Evolutionary conservation across 495 filamentous ascomycete species (phyloP).

Genomic region (Neurospora sp.): DNA sequence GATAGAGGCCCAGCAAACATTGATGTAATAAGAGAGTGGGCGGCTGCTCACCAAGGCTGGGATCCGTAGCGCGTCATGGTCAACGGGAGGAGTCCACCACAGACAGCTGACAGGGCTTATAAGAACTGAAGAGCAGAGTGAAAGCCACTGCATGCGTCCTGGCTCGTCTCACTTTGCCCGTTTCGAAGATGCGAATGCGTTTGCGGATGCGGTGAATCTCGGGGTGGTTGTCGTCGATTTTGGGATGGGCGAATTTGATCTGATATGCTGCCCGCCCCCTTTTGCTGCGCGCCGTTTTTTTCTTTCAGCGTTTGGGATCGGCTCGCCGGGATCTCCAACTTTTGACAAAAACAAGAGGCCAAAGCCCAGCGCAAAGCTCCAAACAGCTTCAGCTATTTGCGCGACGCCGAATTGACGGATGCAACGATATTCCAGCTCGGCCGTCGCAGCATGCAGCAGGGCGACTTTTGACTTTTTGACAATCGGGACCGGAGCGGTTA

Average conservation of each 20-base stretch:
- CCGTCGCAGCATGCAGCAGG: conserved; percentile 16
- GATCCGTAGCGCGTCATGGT: conserved; percentile 21
- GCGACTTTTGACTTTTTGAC: not conserved
- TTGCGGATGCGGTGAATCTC: not conserved
- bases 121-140: not conserved
- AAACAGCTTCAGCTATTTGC: conserved; percentile 9
- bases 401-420: conserved; percentile 20
- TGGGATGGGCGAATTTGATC: not conserved
- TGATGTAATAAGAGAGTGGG: not conserved
- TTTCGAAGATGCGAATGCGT: not conserved
- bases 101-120: not conserved
- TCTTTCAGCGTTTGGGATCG: not conserved
- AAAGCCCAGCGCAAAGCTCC: not conserved
- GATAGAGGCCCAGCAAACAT: not conserved
- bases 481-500: not conserved
- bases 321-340: not conserved
- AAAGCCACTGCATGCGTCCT: not conserved
- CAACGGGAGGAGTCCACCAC: not conserved
- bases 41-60: conserved; percentile 21
- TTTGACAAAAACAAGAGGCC: not conserved
- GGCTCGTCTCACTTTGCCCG: not conserved
- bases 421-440: conserved; percentile 8
- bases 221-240: not conserved
- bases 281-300: not conserved
- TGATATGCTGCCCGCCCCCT: not conserved